Base-by-base conservation (phyloP, 805 yeast genomes). In the Candida coquimbonensis region DNA sequence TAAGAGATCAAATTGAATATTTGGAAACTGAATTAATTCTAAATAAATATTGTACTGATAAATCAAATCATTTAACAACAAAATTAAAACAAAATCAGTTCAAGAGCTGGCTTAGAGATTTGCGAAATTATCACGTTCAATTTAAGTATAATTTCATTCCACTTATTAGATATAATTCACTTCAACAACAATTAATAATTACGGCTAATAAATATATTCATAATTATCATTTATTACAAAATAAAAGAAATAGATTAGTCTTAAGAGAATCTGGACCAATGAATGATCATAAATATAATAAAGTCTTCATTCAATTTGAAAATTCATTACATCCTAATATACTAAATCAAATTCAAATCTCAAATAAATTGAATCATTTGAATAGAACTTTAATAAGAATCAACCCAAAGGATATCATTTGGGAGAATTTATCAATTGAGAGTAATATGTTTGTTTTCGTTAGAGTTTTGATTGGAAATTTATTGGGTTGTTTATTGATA, bases 331-430 rank as follows among this genome's bases (percentile, higher is more conserved):
- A 81, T 1, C 82, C 90, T 0, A 79, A 80, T 49, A 68, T 83
- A 29, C 81, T 87, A 0, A 77, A 75, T 42, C 88, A 87, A 55
- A 61, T 81, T 3, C 59, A 80, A 11, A 56, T 80, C 1, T 67
- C 77, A 1, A 64, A 68, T 37, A 53, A 60, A 13, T 69, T 73
- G 46, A 74, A 74, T 3, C 62, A 57, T 38, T 62, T 77, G 56
- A 71, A 69, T 49, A 63, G 64, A 37, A 69, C 73, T 3, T 47
- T 77, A 32, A 59, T 75, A 26, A 82, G 79, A 16, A 72, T 83
- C 2, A 74, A 82, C 54, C 84, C 90, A 2, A 61, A 70, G 9
- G 95, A 86, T 55, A 68, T 89, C 1, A 63, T 82, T 1, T 89
- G 97, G 96, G 55, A 64, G 0, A 87, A 86, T 52, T 52, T 87